Evolutionary conservation across 179 eudicot genomes (phyloP).

Genomic region (Silene coronaria): DNA sequence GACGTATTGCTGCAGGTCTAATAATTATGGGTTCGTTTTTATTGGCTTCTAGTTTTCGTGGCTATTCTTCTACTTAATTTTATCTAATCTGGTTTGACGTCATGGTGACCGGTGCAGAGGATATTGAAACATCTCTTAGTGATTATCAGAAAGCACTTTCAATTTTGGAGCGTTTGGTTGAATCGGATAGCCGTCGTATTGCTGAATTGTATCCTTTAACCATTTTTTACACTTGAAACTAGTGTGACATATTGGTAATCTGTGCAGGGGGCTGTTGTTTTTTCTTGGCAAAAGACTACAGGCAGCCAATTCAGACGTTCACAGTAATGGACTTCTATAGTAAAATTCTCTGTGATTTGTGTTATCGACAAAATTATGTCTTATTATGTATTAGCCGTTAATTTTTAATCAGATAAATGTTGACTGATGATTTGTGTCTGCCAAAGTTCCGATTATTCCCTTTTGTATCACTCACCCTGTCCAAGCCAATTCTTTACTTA

Average conservation of each 20-base stretch:
- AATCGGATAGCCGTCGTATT: constrained; percentile 66
- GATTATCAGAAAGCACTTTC: constrained; percentile 76
- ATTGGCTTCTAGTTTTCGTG: neutral
- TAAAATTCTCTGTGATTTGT: neutral
- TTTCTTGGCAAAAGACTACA: neutral
- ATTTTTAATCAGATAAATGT: neutral
- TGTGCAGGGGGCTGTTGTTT: neutral
- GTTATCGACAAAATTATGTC: neutral
- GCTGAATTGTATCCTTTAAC: constrained; percentile 83
- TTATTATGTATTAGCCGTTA: neutral
- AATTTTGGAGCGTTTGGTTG: constrained; percentile 74
- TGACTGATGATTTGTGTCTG: neutral
- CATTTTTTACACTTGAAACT: constrained; percentile 61
- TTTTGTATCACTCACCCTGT: neutral
- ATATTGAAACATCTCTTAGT: constrained; percentile 73
- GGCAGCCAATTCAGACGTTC: neutral
- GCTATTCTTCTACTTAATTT: neutral
- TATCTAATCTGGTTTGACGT: neutral
- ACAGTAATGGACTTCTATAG: neutral
- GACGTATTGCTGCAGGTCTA: neutral
- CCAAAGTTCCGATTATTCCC: neutral
- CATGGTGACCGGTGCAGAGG: constrained; percentile 52
- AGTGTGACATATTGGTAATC: neutral
- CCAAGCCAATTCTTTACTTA: neutral
- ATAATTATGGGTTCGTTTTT: neutral